phyloP scores from a whole-genome alignment of 768 basidiomycete species.

The Boletus rubroflammeus region DNA sequence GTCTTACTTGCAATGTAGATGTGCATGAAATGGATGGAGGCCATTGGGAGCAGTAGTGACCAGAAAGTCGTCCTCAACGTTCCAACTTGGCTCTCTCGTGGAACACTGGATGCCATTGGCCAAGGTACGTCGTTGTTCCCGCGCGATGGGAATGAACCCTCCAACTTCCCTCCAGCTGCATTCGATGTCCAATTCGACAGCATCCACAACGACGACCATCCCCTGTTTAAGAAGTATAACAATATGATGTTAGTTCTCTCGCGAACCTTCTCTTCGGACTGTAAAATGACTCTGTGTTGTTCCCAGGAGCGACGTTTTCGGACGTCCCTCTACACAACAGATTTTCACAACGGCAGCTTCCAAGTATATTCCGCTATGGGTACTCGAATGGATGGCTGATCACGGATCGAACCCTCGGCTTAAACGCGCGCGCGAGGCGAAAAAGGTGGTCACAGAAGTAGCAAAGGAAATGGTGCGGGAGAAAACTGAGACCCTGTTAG shows the following conservation, averaged over 20 bases:
- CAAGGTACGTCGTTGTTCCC: constrained; percentile 32
- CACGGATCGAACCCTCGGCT: constrained; percentile 22
- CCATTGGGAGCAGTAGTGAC: constrained; percentile 3
- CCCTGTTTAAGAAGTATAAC: constrained; percentile 7
- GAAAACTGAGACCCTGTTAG: constrained; percentile 9
- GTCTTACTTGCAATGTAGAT: constrained; percentile 12
- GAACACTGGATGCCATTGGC: constrained; percentile 50
- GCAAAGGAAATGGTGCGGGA: constrained; percentile 20
- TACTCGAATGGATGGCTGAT: constrained; percentile 35
- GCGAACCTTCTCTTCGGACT: constrained; percentile 1
- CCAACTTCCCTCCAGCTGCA: constrained; percentile 31
- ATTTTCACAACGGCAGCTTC: constrained; percentile 15
- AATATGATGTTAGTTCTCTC: constrained; percentile 12
- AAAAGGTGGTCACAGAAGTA: neutral
- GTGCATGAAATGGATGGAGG: constrained; percentile 24
- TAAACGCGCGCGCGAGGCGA: constrained; percentile 14
- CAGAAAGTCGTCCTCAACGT: constrained; percentile 23
- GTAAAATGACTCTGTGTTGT: constrained; percentile 15
- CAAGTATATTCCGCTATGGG: constrained; percentile 11
- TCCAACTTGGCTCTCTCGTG: constrained; percentile 36
- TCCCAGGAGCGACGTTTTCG: constrained; percentile 14
- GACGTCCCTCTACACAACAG: constrained; percentile 13
- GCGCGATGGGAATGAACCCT: neutral
- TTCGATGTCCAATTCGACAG: constrained; percentile 47
- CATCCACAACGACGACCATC: constrained; percentile 10